These are phyloP conservation scores for Stygiomarasmius scandens DNA, from an alignment of 1,284 basidiomycete species.

Conservation along the genomic window DNA sequence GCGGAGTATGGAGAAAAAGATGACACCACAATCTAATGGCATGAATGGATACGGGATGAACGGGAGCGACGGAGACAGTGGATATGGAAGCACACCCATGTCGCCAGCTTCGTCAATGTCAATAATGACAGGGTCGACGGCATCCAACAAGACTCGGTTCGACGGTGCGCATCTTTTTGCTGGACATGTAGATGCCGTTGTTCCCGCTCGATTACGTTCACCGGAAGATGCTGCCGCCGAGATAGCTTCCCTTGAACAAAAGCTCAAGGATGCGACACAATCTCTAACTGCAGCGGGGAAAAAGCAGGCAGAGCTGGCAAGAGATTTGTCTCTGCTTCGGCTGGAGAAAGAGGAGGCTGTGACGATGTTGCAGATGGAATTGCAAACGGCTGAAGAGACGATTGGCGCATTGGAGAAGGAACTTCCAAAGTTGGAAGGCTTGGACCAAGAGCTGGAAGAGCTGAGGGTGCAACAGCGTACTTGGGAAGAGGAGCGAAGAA, in stretches of 20 bases:
- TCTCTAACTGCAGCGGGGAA: slow-evolving; percentile 59
- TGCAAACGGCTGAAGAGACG: slow-evolving; percentile 66
- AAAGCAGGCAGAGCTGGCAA: slow-evolving; percentile 60
- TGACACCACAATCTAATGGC: slow-evolving; percentile 29
- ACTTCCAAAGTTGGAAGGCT: slow-evolving; percentile 54
- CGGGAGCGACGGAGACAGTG: slow-evolving; percentile 44
- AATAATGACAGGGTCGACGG: slow-evolving; percentile 44
- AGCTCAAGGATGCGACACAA: slow-evolving; percentile 58
- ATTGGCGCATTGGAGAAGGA: slow-evolving; percentile 64
- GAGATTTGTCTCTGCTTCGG: slow-evolving; percentile 60
- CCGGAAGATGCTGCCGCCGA: slow-evolving; percentile 39
- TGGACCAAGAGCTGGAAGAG: slow-evolving; percentile 53
- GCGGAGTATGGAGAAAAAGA: slow-evolving; percentile 66
- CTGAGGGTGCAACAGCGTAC: slow-evolving; percentile 50
- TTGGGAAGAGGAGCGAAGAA: slow-evolving; percentile 58
- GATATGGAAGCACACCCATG: slow-evolving; percentile 51
- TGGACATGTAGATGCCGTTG: slow-evolving; percentile 67
- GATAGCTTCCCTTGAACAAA: slow-evolving; percentile 57
- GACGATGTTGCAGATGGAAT: slow-evolving; percentile 61
- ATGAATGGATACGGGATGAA: slow-evolving; percentile 24
- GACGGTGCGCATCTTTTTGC: slow-evolving; percentile 84
- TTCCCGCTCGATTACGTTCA: slow-evolving; percentile 44
- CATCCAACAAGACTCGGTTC: slow-evolving; percentile 49
- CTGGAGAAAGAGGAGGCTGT: slow-evolving; percentile 69
- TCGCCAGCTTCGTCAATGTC: slow-evolving; percentile 54